A percentile compares a stretch with the other conserved stretches of the same genome.
phyloP scores from a whole-genome alignment of 192 early-diverging fungal genomes.

The Coemansia sp. region DNA sequence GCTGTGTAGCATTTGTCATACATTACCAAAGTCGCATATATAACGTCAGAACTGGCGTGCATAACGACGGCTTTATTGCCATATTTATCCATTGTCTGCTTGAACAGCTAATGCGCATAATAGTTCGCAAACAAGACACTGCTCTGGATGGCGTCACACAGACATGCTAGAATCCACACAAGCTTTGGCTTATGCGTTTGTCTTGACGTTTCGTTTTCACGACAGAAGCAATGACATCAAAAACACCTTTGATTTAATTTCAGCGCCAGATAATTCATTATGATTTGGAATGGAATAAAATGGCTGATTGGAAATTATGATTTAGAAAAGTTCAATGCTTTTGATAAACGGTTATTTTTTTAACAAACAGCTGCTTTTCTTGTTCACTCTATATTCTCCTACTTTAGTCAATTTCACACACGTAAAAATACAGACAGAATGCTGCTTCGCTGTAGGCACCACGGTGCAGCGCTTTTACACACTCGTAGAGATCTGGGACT shows the following conservation, averaged over 20 bases:
- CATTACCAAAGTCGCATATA: neutral
- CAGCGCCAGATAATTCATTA: too few relatives aligned
- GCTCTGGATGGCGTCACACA: neutral
- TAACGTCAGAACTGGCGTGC: too few relatives aligned
- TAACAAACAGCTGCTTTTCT: neutral
- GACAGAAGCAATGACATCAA: too few relatives aligned
- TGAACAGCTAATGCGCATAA: neutral
- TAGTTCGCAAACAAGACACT: neutral
- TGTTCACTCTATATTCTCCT: too few relatives aligned
- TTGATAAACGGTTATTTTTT: neutral
- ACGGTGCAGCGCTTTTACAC: neutral
- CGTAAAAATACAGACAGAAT: neutral
- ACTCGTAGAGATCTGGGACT: neutral
- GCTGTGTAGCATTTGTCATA: neutral
- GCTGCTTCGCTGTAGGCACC: slow-evolving; percentile 3
- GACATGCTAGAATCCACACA: neutral
- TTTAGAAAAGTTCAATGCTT: too few relatives aligned
- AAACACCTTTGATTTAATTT: too few relatives aligned
- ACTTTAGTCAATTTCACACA: too few relatives aligned
- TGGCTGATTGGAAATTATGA: too few relatives aligned
- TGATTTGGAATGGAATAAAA: too few relatives aligned
- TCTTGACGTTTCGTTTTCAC: neutral
- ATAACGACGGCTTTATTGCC: too few relatives aligned
- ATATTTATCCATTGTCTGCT: neutral
- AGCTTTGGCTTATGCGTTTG: neutral